These are phyloP conservation scores for Selaginella tamariscina DNA, from an alignment of 75 land plant species.

Conservation along the genomic window DNA sequence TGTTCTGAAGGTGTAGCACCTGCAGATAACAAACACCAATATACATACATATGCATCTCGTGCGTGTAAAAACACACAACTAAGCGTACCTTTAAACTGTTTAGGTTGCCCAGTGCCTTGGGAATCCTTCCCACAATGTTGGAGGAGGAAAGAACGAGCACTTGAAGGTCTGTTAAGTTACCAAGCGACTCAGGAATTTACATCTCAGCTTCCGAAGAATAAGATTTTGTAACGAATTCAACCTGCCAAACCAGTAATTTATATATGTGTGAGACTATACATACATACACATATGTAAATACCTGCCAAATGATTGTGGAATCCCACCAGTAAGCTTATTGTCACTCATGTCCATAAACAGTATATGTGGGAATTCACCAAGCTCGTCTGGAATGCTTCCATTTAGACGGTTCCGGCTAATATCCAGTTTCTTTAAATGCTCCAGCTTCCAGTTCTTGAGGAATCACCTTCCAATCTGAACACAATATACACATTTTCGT, in stretches of 20 bases:
- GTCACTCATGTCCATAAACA: constrained; percentile 9
- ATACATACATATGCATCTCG: too few species aligned
- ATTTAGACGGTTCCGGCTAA: neutral
- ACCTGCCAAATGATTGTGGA: neutral
- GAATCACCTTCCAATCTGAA: constrained; percentile 9
- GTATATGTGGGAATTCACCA: neutral
- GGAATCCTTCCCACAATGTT: constrained; percentile 9
- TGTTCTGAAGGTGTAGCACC: constrained; percentile 8
- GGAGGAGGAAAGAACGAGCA: neutral
- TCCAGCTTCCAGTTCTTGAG: neutral
- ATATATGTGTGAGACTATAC: too few species aligned
- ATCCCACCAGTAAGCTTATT: constrained; percentile 1
- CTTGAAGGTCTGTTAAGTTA: neutral
- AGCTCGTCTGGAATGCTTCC: neutral
- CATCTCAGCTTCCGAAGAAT: neutral
- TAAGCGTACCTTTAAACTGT: constrained; percentile 3
- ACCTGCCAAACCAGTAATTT: too few species aligned
- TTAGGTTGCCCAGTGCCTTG: constrained; percentile 5
- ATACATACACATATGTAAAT: too few species aligned
- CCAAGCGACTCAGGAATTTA: neutral
- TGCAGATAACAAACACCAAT: too few species aligned
- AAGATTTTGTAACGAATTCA: constrained; percentile 1
- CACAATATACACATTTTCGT: too few species aligned
- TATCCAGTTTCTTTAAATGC: neutral
- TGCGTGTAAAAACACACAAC: too few species aligned